Base-by-base conservation (phyloP, 1,284 basidiomycete genomes). In the Neonothopanus nambi region DNA sequence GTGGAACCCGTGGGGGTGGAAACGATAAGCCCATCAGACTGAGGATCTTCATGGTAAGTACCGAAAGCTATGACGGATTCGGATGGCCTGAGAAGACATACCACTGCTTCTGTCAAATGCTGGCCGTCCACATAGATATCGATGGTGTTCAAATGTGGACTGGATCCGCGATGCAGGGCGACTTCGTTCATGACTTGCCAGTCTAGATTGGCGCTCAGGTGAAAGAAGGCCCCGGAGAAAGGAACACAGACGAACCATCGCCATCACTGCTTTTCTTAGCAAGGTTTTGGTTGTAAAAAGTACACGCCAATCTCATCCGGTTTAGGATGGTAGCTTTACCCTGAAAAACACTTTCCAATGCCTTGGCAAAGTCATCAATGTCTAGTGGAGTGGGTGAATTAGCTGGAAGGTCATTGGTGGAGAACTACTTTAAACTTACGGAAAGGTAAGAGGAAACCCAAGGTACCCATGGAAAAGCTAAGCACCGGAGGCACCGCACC, bases 161-260 rank as follows among this genome's bases (percentile, higher is more conserved):
- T 91, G 23, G 91, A 82, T 4, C 95, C 95, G 20, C 95, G 84
- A 69, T 98, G 96, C 20, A 98, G 76, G 9, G 93, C 87, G 51
- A 98, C 86, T 71, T 98, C 96, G 66, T 98, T 98, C 93, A 98
- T 96, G 33, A 97, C 93, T 70, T 98, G 95, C 84, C 92, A 93
- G 58, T 91, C 94, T 85, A 55, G 42, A 43, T 23, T 43, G 8
- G 24, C 15, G 7, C 40, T 26, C 24, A 43, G n/a, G 28, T 13
- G 36, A 50, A 40, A 37, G n/a, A 44, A 37, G 11, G 44, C n/a
- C 28, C 17, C 23, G 21, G 20, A 17, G n/a, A 17, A 44, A 24
- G 50, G 21, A 33, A 12, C 17, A 36, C 28, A 48, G 28, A 67
- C 76, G 30, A 48, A 87, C 86, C 84, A 64, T 85, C 78, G 20